Conservation (phyloP, 768 basidiomycete species). For the Nidularia sp. region DNA sequence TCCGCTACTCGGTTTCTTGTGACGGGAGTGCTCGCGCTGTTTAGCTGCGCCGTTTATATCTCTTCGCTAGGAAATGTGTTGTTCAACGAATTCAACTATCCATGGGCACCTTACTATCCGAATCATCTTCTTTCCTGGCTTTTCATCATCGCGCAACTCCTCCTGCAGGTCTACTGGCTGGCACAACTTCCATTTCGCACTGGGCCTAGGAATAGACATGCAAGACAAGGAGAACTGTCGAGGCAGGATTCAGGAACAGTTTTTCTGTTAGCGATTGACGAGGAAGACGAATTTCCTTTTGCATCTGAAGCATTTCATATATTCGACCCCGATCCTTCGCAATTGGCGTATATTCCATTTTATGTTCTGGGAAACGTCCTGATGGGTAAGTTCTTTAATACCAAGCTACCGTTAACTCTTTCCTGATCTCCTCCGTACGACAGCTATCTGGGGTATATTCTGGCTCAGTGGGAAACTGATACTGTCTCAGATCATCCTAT, state of each 20-base stretch:
- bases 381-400: conserved; percentile 10
- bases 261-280: neutral
- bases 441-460: conserved; percentile 23
- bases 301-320: neutral
- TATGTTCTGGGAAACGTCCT: conserved; percentile 14
- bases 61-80: neutral
- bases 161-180: conserved; percentile 2
- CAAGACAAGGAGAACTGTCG: neutral
- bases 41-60: neutral
- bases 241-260: neutral
- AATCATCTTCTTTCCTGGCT: conserved; percentile 1
- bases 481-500: conserved; percentile 12
- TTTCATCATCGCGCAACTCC: neutral
- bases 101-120: conserved; percentile 1
- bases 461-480: conserved; percentile 12
- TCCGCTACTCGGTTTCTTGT: neutral
- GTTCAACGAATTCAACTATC: neutral
- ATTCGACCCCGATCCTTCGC: conserved; percentile 4
- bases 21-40: neutral
- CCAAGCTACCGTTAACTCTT: neutral
- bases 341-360: conserved; percentile 16
- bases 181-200: neutral
- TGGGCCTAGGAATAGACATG: neutral
- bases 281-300: neutral
- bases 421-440: neutral